These are phyloP conservation scores for Triticum aestivum DNA, from an alignment of 176 grass and related monocot genomes.

Conservation along the genomic window IWGSC_CS_RefSeq_v2.1 NC_057809.1:538709549-538710048, in stretches of 20 bases:
- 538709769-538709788: constrained; percentile 28
- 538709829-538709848: constrained; percentile 15
- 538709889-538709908: constrained; percentile 32
- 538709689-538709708: constrained; percentile 20
- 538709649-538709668: constrained; percentile 56
- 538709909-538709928: constrained; percentile 35
- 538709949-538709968: constrained; percentile 13
- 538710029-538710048: neutral
- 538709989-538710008: no score
- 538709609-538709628: constrained; percentile 40
- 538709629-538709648: constrained; percentile 91
- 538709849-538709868: constrained; percentile 18
- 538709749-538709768: constrained; percentile 37
- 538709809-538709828: neutral
- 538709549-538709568: constrained; percentile 66
- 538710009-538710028: neutral
- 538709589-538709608: constrained; percentile 38
- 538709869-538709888: constrained; percentile 13
- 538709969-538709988: neutral
- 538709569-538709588: constrained; percentile 65
- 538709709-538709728: constrained; percentile 11
- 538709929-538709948: constrained; percentile 29
- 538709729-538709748: constrained; percentile 57
- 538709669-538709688: neutral
- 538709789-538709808: constrained; percentile 24